Base-by-base conservation (phyloP, 257 asterid genomes). In the Asclepias syriaca region DNA sequence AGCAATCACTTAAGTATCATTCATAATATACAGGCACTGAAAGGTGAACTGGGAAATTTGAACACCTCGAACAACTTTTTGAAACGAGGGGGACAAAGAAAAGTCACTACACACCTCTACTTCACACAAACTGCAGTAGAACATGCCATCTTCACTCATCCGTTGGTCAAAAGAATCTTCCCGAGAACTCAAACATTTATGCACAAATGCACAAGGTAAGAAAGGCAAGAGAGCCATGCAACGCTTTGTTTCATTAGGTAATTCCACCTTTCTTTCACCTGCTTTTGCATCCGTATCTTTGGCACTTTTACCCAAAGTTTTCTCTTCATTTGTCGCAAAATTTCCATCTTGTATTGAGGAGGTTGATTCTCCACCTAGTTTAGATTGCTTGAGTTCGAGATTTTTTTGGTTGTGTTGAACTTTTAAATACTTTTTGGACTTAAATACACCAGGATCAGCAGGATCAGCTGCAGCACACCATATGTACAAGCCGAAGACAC, bases 391-490 rank as follows among this genome's bases (percentile, higher is more conserved):
- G 48, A 61, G 70, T 55, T 83, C 80, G 32, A 43, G 66, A 45
- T 74, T 83, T 22, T 87, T 84, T 75, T 83, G 82, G 75, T 83
- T 77, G 37, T 84, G 84, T 43, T 77, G 83, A 78, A 79, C 80
- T 45, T 85, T 85, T 39, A 87, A 84, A 77, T 95, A 92, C 69
- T 95, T 95, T 72, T 90, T 95, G 45, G 99, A 92, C 83, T 78
- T 86, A 68, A 90, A 90, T 72, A 95, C 98, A 63, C 97, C 98
- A 5, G 87, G 78, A 77, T 95, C 99, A 7, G 99, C 97, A 77
- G 99, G 99, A 84, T 95, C 99, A 61, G 96, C 82, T 50, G 83
- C 99, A 22, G 97, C 98, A 57, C 99, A 92, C 97, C 99, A 92
- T 68, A 95, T 85, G 80, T 95, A 95, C 64, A 95, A 87, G 73